Conservation (phyloP, 495 filamentous ascomycete genomes). For the Talaromyces thailandensis region DNA sequence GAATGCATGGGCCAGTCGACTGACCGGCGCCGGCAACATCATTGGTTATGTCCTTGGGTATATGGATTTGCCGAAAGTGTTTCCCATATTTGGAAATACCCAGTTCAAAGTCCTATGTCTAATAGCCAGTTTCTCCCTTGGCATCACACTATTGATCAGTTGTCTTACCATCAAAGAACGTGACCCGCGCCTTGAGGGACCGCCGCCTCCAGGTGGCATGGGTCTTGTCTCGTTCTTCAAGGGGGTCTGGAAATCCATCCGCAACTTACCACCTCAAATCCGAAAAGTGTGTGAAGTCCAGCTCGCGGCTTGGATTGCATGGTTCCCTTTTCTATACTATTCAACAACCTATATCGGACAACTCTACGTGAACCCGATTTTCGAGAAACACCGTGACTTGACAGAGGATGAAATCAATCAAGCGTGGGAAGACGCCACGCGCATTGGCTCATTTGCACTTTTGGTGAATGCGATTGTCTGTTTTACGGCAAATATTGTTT, state of each 20-base stretch:
- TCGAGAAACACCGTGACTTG: slow-evolving; percentile 67
- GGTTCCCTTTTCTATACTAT: slow-evolving; percentile 94
- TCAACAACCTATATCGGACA: slow-evolving; percentile 87
- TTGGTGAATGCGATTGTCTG: slow-evolving; percentile 81
- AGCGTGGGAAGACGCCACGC: slow-evolving; percentile 73
- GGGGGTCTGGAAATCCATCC: slow-evolving; percentile 66
- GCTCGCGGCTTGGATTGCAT: slow-evolving; percentile 86
- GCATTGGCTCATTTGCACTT: slow-evolving; percentile 73
- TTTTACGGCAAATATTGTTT: slow-evolving; percentile 65
- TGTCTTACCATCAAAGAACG: slow-evolving; percentile 60
- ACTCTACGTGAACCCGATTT: slow-evolving; percentile 74
- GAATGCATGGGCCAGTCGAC: slow-evolving; percentile 78
- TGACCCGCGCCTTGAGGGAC: slow-evolving; percentile 64
- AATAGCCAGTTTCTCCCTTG: slow-evolving; percentile 64
- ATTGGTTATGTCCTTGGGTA: slow-evolving; percentile 77
- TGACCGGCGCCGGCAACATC: slow-evolving; percentile 79
- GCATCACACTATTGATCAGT: slow-evolving; percentile 55
- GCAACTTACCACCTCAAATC: slow-evolving; percentile 68
- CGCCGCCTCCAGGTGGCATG: slow-evolving; percentile 41
- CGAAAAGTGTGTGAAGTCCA: slow-evolving; percentile 77
- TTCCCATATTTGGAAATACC: slow-evolving; percentile 71
- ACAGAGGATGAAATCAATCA: slow-evolving; percentile 61
- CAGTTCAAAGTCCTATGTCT: slow-evolving; percentile 87
- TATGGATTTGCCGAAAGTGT: slow-evolving; percentile 56
- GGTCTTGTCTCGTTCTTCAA: slow-evolving; percentile 74